These are phyloP conservation scores for Davidsoniella neocaledoniae DNA, from an alignment of 2,329 filamentous ascomycete species.

Conservation along the genomic window DNA sequence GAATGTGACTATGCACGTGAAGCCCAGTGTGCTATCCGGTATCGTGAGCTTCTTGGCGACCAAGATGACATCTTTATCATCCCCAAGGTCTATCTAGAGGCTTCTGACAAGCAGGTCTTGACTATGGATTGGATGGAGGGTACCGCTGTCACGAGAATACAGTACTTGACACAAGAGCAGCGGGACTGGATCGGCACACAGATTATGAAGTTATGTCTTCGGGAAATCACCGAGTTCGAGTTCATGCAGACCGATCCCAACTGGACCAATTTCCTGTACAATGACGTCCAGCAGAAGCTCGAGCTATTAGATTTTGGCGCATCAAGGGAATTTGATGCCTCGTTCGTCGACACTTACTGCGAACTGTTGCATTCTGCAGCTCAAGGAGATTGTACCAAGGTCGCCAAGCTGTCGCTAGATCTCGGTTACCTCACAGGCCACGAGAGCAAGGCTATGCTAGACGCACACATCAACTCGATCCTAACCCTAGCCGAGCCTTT, in stretches of 20 bases:
- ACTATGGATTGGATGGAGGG: conserved; percentile 90
- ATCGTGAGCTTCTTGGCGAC: conserved; percentile 49
- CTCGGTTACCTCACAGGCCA: conserved; percentile 86
- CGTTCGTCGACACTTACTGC: conserved; percentile 69
- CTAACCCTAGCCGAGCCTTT: conserved; percentile 89
- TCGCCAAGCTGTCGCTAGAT: conserved; percentile 52
- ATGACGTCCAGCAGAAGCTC: conserved; percentile 51
- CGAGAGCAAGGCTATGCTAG: conserved; percentile 71
- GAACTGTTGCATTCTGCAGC: conserved; percentile 66
- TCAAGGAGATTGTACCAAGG: conserved; percentile 43
- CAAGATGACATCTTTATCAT: conserved; percentile 63
- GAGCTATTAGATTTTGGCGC: conserved; percentile 94
- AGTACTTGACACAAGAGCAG: conserved; percentile 61
- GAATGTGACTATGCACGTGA: conserved; percentile 93
- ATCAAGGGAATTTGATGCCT: conserved; percentile 63
- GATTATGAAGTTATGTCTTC: conserved; percentile 75
- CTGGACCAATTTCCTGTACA: conserved; percentile 98
- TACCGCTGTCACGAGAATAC: conserved; percentile 65
- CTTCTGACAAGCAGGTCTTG: conserved; percentile 69
- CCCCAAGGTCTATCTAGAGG: conserved; percentile 60
- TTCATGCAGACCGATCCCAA: conserved; percentile 99
- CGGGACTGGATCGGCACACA: conserved; percentile 94
- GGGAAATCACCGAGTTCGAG: conserved; percentile 83
- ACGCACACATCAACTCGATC: conserved; percentile 78
- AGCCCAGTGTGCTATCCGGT: conserved; percentile 62